phyloP scores from a whole-genome alignment of 257 asterid genomes.

The Lantana camara region DNA sequence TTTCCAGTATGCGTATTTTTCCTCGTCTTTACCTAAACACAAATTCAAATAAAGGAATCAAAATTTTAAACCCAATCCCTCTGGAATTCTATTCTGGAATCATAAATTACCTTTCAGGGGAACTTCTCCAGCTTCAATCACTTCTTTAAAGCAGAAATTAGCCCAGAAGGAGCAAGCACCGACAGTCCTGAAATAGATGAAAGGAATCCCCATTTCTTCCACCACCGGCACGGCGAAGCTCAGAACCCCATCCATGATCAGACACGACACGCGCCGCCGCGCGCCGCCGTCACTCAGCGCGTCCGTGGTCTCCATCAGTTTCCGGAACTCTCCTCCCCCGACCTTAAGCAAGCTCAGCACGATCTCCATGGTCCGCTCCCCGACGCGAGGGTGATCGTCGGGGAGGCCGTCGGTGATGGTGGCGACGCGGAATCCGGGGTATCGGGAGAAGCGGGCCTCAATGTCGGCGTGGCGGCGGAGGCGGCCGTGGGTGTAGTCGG shows the following conservation, averaged over 20 bases:
- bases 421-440: conserved; percentile 49
- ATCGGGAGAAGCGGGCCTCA: conserved; percentile 37
- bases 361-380: conserved; percentile 40
- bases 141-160: conserved; percentile 44
- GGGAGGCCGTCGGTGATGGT: conserved; percentile 59
- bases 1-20: conserved; percentile 35
- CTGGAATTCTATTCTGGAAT: too few relatives aligned
- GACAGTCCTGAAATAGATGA: conserved; percentile 52
- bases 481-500: conserved; percentile 53
- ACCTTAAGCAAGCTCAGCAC: conserved; percentile 44
- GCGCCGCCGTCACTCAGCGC: conserved; percentile 25
- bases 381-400: conserved; percentile 56
- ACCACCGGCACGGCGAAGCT: conserved; percentile 68
- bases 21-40: conserved; percentile 52
- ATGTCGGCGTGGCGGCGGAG: conserved; percentile 46
- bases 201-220: conserved; percentile 55
- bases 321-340: conserved; percentile 39
- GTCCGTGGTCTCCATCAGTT: conserved; percentile 44
- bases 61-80: too few relatives aligned
- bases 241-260: conserved; percentile 60
- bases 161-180: conserved; percentile 68
- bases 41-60: background rate
- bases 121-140: conserved; percentile 60
- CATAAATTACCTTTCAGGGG: conserved; percentile 34
- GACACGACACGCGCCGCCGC: conserved; percentile 43